Percentiles rank a stretch among this genome's conserved stretches.
Evolutionary conservation across 805 yeast genomes (phyloP).

Genomic region (Teunomyces aglyptinius): DNA sequence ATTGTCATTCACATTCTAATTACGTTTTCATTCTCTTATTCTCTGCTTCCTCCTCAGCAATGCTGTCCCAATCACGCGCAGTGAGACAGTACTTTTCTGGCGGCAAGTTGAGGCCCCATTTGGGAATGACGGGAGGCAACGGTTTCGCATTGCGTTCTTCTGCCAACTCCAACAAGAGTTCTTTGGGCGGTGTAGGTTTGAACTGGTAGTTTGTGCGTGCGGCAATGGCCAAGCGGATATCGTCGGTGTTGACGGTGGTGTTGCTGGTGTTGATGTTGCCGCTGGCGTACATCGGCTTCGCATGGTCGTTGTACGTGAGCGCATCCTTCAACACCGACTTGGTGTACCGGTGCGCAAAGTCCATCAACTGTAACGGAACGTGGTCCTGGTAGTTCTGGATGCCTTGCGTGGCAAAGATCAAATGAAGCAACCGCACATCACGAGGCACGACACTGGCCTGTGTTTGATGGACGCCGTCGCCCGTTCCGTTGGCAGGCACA

Average conservation of each 20-base stretch:
- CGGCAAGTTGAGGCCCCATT: slow-evolving; percentile 91
- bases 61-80: slow-evolving; percentile 66
- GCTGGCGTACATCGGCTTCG: slow-evolving; percentile 39
- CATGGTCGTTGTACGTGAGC: slow-evolving; percentile 81
- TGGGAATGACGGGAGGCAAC: slow-evolving; percentile 86
- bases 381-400: slow-evolving; percentile 91
- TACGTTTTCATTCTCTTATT: slow-evolving; percentile 12
- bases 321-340: slow-evolving; percentile 87
- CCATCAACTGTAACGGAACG: slow-evolving; percentile 94
- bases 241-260: slow-evolving; percentile 75
- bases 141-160: slow-evolving; percentile 87
- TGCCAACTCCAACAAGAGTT: slow-evolving; percentile 84
- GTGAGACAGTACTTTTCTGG: slow-evolving; percentile 97
- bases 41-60: slow-evolving; percentile 20
- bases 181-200: slow-evolving; percentile 92
- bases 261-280: slow-evolving; percentile 37
- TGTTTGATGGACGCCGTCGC: not conserved
- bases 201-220: slow-evolving; percentile 95
- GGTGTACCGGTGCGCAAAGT: slow-evolving; percentile 91
- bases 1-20: not conserved
- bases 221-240: slow-evolving; percentile 86
- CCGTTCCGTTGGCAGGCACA: slow-evolving; percentile 2
- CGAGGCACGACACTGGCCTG: slow-evolving; percentile 56
- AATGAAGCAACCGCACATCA: slow-evolving; percentile 85
- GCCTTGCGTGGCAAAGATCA: slow-evolving; percentile 91